These are phyloP conservation scores for Schrenkiella parvula DNA, from an alignment of 345 rosid genomes.

Conservation along the genomic window DNA sequence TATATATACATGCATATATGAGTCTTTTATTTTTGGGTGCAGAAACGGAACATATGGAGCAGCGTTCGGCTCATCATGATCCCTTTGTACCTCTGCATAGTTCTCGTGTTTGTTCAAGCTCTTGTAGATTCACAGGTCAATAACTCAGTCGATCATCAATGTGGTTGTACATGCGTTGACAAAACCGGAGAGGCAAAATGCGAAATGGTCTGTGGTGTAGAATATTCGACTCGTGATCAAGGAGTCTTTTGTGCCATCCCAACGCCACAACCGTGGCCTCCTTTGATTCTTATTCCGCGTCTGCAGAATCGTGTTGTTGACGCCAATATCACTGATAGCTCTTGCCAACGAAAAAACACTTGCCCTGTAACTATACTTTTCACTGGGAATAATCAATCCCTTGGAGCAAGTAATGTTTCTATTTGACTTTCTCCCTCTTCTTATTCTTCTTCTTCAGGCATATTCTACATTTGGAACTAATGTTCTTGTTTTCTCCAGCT, in stretches of 20 bases:
- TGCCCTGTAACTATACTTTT: constrained; percentile 67
- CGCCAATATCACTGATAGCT: constrained; percentile 42
- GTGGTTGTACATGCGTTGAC: constrained; percentile 61
- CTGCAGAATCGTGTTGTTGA: constrained; percentile 53
- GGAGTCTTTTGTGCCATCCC: constrained; percentile 49
- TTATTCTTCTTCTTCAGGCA: neutral
- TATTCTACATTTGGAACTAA: neutral
- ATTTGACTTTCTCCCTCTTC: no score
- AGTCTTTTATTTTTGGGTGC: neutral
- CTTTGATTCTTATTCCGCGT: constrained; percentile 66
- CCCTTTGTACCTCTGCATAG: constrained; percentile 64
- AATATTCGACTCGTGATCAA: constrained; percentile 51
- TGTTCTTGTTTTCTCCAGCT: constrained; percentile 35
- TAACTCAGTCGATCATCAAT: constrained; percentile 26
- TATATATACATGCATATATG: neutral
- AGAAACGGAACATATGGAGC: constrained; percentile 68
- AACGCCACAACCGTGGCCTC: constrained; percentile 71
- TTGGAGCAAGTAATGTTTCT: constrained; percentile 52
- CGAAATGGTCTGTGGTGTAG: constrained; percentile 55
- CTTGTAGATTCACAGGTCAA: constrained; percentile 37
- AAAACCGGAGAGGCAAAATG: constrained; percentile 43
- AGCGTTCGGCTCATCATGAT: constrained; percentile 65
- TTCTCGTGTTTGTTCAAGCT: constrained; percentile 48
- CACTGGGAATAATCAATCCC: constrained; percentile 60
- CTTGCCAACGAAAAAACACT: constrained; percentile 53